Percentiles rank a stretch among this genome's conserved stretches.
phyloP scores from a whole-genome alignment of 768 basidiomycete genomes.

The Suillus alpinus region DNA sequence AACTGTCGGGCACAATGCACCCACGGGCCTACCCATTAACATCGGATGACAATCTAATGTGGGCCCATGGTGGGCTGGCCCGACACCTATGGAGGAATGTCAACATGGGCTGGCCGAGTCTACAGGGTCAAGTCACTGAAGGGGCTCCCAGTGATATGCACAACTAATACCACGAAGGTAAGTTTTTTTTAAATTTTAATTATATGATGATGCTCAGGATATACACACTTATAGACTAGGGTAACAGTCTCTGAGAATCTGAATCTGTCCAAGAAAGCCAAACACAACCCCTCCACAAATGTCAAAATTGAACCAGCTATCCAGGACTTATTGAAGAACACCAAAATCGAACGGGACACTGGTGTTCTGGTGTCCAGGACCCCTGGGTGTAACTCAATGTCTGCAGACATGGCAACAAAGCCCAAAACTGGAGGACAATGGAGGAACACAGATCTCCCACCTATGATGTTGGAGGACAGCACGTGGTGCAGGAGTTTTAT shows the following conservation, averaged over 20 bases:
- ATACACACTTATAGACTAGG: not conserved
- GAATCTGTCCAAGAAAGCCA: not conserved
- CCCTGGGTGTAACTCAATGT: not conserved
- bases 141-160: too few species aligned
- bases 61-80: not conserved
- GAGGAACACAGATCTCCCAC: not conserved
- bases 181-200: not conserved
- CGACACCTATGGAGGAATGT: too few species aligned
- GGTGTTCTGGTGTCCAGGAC: too few species aligned
- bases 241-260: not conserved
- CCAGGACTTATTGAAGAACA: too few species aligned
- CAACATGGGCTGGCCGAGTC: too few species aligned
- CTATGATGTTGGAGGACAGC: not conserved
- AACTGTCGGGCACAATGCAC: too few species aligned
- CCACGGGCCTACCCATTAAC: too few species aligned
- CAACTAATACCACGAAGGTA: not conserved
- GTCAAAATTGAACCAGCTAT: too few species aligned
- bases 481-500: constrained; percentile 2
- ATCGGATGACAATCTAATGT: too few species aligned
- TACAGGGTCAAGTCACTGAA: too few species aligned
- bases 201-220: not conserved
- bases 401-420: not conserved
- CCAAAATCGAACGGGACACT: too few species aligned
- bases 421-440: not conserved
- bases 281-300: too few species aligned